Evolutionary conservation across 2,329 filamentous ascomycete genomes (phyloP).

Genomic region (Verticillium tricorpus): DNA sequence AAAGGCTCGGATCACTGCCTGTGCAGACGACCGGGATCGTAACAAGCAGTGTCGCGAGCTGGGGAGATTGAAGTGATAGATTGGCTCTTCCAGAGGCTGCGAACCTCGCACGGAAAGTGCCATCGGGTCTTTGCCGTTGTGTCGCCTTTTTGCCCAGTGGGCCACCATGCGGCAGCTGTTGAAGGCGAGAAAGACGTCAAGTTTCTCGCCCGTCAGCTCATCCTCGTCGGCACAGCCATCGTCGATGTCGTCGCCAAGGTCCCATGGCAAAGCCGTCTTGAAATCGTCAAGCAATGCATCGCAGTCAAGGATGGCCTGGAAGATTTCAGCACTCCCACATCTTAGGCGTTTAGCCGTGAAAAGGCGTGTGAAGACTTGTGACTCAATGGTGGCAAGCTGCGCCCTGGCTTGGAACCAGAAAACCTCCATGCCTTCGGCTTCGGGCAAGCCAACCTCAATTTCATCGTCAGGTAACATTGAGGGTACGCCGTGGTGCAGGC

Average conservation of each 20-base stretch:
- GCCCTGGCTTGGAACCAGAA: slow-evolving; percentile 5
- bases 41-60: slow-evolving; percentile 6
- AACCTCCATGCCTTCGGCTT: background rate
- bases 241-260: slow-evolving; percentile 4
- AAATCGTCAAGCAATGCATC: slow-evolving; percentile 10
- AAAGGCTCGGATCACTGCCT: slow-evolving; percentile 6
- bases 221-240: background rate
- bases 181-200: slow-evolving; percentile 10
- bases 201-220: slow-evolving; percentile 3
- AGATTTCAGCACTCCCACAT: slow-evolving; percentile 2
- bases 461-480: slow-evolving; percentile 7
- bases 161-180: slow-evolving; percentile 8
- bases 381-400: slow-evolving; percentile 12
- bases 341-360: slow-evolving; percentile 10
- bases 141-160: slow-evolving; percentile 8
- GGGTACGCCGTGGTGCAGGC: slow-evolving; percentile 8
- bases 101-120: slow-evolving; percentile 2
- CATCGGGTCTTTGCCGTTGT: slow-evolving; percentile 1
- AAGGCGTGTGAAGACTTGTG: slow-evolving; percentile 6
- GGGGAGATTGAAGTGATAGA: slow-evolving; percentile 2
- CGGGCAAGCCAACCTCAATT: slow-evolving; percentile 7
- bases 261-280: slow-evolving; percentile 4
- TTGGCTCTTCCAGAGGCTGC: slow-evolving; percentile 2
- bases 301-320: slow-evolving; percentile 8
- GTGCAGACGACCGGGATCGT: slow-evolving; percentile 7